phyloP scores from a whole-genome alignment of 1,284 basidiomycete genomes.

The Microstroma glucosiphilum region DNA sequence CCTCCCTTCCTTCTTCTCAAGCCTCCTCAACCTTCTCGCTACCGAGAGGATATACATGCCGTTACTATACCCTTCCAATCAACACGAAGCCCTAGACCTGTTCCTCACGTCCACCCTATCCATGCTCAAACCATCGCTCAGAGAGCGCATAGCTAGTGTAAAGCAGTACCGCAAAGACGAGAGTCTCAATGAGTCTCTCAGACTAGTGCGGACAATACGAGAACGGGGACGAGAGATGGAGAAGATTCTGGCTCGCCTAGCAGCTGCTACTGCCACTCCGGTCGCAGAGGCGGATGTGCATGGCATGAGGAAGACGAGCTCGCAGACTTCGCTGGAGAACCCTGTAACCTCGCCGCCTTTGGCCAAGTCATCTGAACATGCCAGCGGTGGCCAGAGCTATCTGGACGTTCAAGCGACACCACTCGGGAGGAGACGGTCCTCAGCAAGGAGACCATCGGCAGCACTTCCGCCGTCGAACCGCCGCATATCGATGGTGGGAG shows the following conservation, averaged over 20 bases:
- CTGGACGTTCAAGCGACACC: too few relatives aligned
- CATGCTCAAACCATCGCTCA: neutral
- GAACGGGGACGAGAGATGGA: neutral
- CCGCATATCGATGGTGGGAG: too few relatives aligned
- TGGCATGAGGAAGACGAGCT: too few relatives aligned
- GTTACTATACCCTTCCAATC: neutral
- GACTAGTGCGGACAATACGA: neutral
- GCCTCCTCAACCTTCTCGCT: neutral
- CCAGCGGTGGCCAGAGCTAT: too few relatives aligned
- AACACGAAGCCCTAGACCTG: neutral
- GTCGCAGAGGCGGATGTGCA: too few relatives aligned
- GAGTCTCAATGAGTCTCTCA: neutral
- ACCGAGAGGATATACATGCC: neutral
- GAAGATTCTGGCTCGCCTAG: neutral
- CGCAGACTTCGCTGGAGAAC: too few relatives aligned
- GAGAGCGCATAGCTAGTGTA: neutral
- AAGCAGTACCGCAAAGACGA: neutral
- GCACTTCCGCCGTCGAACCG: too few relatives aligned
- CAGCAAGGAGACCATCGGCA: too few relatives aligned
- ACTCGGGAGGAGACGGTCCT: too few relatives aligned
- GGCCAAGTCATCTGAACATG: too few relatives aligned
- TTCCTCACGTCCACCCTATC: neutral
- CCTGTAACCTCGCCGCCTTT: too few relatives aligned
- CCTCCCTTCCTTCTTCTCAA: neutral
- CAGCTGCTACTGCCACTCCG: neutral